phyloP scores from a whole-genome alignment of 208 protist species.

The Wallacemonas sp. region DNA sequence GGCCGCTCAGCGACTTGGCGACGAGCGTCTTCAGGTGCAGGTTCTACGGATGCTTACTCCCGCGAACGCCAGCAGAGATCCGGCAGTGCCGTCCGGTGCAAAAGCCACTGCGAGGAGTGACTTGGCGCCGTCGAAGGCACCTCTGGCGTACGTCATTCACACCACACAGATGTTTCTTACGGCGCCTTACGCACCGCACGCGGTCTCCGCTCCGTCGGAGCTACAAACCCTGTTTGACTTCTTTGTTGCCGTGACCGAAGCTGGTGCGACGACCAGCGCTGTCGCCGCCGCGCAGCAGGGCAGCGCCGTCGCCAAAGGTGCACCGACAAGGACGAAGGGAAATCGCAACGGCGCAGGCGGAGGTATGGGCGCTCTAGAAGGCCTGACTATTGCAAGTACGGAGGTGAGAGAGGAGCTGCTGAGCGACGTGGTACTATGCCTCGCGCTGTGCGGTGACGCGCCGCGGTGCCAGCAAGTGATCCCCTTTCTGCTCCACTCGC shows the following conservation, averaged over 20 bases:
- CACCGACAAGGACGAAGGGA: neutral
- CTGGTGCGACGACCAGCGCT: neutral
- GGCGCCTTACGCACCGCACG: neutral
- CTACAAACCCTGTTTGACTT: conserved; percentile 27
- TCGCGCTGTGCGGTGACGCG: conserved; percentile 46
- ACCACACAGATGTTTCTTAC: conserved; percentile 35
- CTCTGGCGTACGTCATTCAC: conserved; percentile 27
- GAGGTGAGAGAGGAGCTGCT: conserved; percentile 64
- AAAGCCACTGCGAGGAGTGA: neutral
- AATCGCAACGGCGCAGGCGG: neutral
- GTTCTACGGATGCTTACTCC: conserved; percentile 47
- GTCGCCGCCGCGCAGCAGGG: conserved; percentile 8
- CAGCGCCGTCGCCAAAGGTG: conserved; percentile 10
- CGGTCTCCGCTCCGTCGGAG: conserved; percentile 14
- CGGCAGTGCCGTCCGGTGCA: neutral
- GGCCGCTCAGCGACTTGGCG: conserved; percentile 32
- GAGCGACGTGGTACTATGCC: conserved; percentile 65
- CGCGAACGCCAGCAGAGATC: conserved; percentile 6
- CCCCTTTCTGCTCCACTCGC: conserved; percentile 12
- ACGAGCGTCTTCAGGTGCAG: conserved; percentile 73
- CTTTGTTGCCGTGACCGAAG: conserved; percentile 21
- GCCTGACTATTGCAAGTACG: conserved; percentile 21
- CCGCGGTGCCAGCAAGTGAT: conserved; percentile 1
- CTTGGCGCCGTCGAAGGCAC: conserved; percentile 14
- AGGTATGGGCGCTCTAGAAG: neutral